phyloP scores from a whole-genome alignment of 148 eudicot species.

The Silene uniflora region DNA sequence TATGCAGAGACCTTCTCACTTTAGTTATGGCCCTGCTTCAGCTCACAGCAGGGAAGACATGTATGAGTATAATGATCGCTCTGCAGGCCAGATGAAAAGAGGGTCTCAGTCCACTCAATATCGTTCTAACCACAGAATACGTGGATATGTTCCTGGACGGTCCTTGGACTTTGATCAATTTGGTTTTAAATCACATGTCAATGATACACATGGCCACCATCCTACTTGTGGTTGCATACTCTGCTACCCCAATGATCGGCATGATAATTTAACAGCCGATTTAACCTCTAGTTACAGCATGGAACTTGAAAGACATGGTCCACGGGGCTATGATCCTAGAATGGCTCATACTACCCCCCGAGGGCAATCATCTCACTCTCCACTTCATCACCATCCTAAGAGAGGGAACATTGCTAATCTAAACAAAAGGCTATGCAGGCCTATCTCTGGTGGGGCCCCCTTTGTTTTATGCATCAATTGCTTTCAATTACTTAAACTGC shows the following conservation, averaged over 20 bases:
- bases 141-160: constrained; percentile 34
- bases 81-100: constrained; percentile 28
- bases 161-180: constrained; percentile 31
- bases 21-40: constrained; percentile 12
- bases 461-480: constrained; percentile 66
- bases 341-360: constrained; percentile 30
- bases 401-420: constrained; percentile 30
- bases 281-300: constrained; percentile 25
- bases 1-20: constrained; percentile 33
- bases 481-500: constrained; percentile 64
- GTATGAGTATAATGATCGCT: constrained; percentile 35
- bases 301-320: constrained; percentile 31
- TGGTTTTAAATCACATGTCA: constrained; percentile 22
- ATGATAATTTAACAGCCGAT: constrained; percentile 26
- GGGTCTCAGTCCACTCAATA: constrained; percentile 29
- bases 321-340: constrained; percentile 30
- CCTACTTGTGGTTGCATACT: constrained; percentile 50
- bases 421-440: constrained; percentile 41
- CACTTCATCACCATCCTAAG: constrained; percentile 31
- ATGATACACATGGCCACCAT: constrained; percentile 36
- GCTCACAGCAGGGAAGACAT: not conserved
- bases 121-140: constrained; percentile 23
- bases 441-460: constrained; percentile 79
- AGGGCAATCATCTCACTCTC: constrained; percentile 24
- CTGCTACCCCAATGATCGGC: constrained; percentile 35